Base-by-base conservation (phyloP, 345 rosid genomes). In the Balakata baccata region DNA sequence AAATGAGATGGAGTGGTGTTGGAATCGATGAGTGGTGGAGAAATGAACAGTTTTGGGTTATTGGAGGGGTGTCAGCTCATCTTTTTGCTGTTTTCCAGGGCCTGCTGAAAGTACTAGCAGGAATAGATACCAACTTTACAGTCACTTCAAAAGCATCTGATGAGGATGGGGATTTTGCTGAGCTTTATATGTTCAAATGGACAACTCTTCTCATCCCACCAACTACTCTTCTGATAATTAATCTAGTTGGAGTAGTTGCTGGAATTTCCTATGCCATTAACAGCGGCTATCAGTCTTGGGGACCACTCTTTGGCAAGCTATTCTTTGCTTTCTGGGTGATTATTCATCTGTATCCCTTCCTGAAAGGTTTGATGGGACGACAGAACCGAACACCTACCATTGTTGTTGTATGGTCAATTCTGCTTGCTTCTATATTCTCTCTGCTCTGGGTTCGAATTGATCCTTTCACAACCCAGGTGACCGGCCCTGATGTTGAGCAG, bases 11-110 rank as follows among this genome's bases (percentile, higher is more conserved):
- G 88, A 79, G 86, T 47, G 79, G 84, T 6, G 79, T 81, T 39
- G 73, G 83, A 37, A 81, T 86, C 2, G 82, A 83, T 11, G 89
- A 83, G 54, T 81, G 86, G 86, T 86, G 89, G 89, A 81, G 85
- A 68, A 81, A 76, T 20, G 84, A 83, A 64, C 89, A 86, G 75
- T 82, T 86, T 62, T 83, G 85, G 84, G 82, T 83, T 12, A 85
- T 83, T 20, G 85, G 82, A 20, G 81, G 83, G 0, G 83, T 83
- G 71, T 85, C 85, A 14, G 81, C 86, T 17, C 83, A 85, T 54
- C 70, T 81, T 11, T 81, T 83, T 43, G 88, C 88, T 5, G 75
- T 81, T 64, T 77, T 81, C 73, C 86, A 81, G 22, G 84, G 86
- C 46, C 68, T 83, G 56, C 67, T 79, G 65, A 85, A 85, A 68